Base-by-base conservation (phyloP, 768 basidiomycete species). In the Polyporus arcularius region DNA sequence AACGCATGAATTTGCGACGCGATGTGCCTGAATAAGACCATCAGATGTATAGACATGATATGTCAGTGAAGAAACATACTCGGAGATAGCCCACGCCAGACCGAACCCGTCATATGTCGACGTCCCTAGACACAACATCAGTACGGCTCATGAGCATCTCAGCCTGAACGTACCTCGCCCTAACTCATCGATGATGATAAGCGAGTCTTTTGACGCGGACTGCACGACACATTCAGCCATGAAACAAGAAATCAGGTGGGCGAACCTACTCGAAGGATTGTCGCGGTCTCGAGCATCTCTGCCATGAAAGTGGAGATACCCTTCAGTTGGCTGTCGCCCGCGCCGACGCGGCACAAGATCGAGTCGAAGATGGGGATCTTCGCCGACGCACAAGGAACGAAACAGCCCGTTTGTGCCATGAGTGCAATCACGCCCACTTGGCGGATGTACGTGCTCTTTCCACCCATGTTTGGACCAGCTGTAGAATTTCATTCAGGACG, bases 221-320 rank as follows among this genome's bases (percentile, higher is more conserved):
- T 97, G 14, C 9, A 31, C 15, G n/a, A 16, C 40, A 31, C 14
- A 28, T 12, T 18, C n/a, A 52, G 52, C 26, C 46, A 10, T 6
- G 11, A 48, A 26, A 14, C 45, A 12, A 39, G 30, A 32, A 15
- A 10, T 15, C 9, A 15, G 42, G 31, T 40, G 12, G 38, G 48
- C 55, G n/a, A 43, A 68, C 85, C 31, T 40, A 93, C 94, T 68
- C 89, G 83, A 45, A 99, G 82, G 68, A 98, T 98, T 0, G 92
- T 93, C 0, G 97, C 96, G 0, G 96, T 98, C 74, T 99, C 97
- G 31, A 99, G 82, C 97, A 98, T 98, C 74, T 99, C 97, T 1
- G 95, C 96, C 96, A 98, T 98, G 73, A 99, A 99, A 0, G 96
- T 99, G 28, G 94, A 96, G 0, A 99, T 94, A 11, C 97, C 97